Evolutionary conservation across 495 filamentous ascomycete genomes (phyloP), one percentile per base, ranked within the genome.

Genomic region (Penicillium roqueforti): DNA sequence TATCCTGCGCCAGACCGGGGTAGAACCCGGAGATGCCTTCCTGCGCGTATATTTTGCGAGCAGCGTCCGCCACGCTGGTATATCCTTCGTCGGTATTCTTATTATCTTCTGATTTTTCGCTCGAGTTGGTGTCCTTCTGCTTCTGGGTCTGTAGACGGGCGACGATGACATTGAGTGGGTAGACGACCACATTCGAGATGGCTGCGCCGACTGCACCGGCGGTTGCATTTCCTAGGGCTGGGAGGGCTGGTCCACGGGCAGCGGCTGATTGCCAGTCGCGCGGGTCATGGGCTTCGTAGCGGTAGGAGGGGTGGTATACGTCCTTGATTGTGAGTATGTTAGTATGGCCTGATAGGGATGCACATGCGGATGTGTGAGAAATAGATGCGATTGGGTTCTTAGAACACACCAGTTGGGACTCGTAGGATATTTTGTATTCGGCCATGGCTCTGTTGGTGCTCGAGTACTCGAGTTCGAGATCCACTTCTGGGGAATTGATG

Each of bases 151-250:
- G 91, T 4, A 96, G 80, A 11, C 91, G 81, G 14, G 91, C 89
- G 54, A 91, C 85, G 51, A 92, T 84, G n/a, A 95, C 79, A 63
- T 87, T 87, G 22, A 96, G 80, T 2, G 92, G 92, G 66, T 96
- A 95, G 9, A 87, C 83, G 39, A 83, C 69, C 44, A 92, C 70
- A 61, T 91, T 92, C 3, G 91, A 91, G 46, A 95, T 80, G 10
- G 89, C 85, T 3, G 89, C 86, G 14, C 90, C 91, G 13, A 83
- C 76, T 25, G 88, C 83, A 45, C 91, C 91, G 16, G 91, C 87
- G 19, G 88, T 66, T 45, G 92, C 92, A 75, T 96, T 92, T 18
- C 89, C 89, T n/a, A 95, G 74, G 5, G 89, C 87, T 47, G 91
- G 88, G n/a, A 96, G 80, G 7, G 82, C 80, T 56, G 77, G 75